phyloP scores from a whole-genome alignment of 805 yeast genomes.

The Candida incommunis region DNA sequence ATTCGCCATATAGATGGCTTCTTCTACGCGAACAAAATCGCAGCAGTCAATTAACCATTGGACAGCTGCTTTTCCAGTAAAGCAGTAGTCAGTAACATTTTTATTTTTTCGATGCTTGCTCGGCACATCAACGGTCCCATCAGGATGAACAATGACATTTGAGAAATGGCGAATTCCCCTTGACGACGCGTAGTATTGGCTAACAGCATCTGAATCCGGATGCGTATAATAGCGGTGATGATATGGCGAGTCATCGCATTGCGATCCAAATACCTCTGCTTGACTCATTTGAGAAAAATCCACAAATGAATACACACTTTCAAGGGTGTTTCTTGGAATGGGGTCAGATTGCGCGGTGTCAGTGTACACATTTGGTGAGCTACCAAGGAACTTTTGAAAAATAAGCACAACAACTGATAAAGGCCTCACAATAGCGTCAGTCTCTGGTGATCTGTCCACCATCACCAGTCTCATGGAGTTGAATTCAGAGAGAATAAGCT shows the following conservation, averaged over 20 bases:
- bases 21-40: background rate
- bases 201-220: background rate
- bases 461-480: background rate
- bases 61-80: background rate
- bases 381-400: background rate
- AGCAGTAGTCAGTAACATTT: background rate
- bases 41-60: slow-evolving; percentile 1
- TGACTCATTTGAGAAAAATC: background rate
- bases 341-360: background rate
- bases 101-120: background rate
- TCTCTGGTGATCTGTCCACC: background rate
- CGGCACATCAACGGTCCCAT: background rate
- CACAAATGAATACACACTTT: background rate
- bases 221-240: background rate
- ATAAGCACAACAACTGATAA: background rate
- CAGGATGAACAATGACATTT: background rate
- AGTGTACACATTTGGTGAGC: background rate
- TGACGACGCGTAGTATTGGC: background rate
- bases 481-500: background rate
- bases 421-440: background rate
- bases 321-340: background rate
- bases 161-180: background rate
- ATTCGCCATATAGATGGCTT: slow-evolving; percentile 1
- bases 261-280: background rate
- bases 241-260: background rate